Percentiles rank a stretch among this genome's conserved stretches.
Evolutionary conservation across 2,329 filamentous ascomycete genomes (phyloP).

Genomic region (Berkeleyomyces rouxiae): DNA sequence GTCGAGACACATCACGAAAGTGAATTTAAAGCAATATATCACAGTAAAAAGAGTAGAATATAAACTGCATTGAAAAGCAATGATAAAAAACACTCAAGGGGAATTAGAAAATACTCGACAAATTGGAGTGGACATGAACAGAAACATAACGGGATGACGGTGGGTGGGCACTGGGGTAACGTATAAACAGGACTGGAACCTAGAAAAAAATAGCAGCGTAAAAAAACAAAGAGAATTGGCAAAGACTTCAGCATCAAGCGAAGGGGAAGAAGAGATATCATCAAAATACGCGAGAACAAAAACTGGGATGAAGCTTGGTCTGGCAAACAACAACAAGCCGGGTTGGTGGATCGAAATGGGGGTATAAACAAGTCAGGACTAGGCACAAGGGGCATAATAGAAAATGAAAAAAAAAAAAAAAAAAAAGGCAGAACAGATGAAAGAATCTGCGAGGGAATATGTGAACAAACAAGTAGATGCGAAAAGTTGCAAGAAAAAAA

Average conservation of each 20-base stretch:
- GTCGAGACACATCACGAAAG: background rate
- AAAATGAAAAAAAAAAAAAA: no score
- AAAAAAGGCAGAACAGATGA: background rate
- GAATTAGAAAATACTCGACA: background rate
- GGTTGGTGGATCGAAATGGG: no score
- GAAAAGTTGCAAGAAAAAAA: slow-evolving; percentile 2
- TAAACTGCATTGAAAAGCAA: background rate
- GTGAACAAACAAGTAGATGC: background rate
- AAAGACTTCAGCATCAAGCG: background rate
- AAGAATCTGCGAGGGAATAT: background rate
- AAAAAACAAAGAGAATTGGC: background rate
- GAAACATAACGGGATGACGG: background rate
- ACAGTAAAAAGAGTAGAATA: background rate
- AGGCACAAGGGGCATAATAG: no score
- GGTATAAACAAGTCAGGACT: no score
- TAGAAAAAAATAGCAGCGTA: background rate
- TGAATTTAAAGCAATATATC: no score
- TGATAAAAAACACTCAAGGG: background rate
- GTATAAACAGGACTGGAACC: slow-evolving; percentile 16
- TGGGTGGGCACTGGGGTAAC: slow-evolving; percentile 20
- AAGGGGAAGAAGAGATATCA: background rate
- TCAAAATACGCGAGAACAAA: slow-evolving; percentile 3
- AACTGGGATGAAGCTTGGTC: slow-evolving; percentile 2
- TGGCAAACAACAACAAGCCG: no score
- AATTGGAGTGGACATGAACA: no score